Conservation (phyloP, 129 eudicot genomes). For the Flaveria linearis region DNA sequence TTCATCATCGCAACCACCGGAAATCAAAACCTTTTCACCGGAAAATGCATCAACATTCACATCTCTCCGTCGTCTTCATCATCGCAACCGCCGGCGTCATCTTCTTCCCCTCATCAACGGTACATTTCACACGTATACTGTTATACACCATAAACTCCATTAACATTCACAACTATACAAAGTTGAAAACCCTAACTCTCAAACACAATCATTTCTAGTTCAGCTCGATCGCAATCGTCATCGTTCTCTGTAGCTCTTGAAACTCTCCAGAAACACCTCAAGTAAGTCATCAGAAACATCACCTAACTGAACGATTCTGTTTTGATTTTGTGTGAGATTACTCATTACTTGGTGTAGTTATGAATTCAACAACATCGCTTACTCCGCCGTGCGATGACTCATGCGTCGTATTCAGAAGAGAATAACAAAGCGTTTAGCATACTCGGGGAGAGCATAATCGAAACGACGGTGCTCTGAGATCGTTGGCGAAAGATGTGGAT, state of each 20-base stretch:
- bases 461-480: constrained; percentile 46
- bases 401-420: constrained; percentile 76
- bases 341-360: constrained; percentile 45
- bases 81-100: constrained; percentile 26
- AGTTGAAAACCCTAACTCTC: constrained; percentile 34
- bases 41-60: constrained; percentile 34
- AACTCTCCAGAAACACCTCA: constrained; percentile 56
- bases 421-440: constrained; percentile 75
- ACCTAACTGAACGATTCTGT: not conserved
- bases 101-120: constrained; percentile 35
- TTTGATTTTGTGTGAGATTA: not conserved
- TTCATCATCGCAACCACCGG: not conserved
- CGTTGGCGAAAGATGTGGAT: constrained; percentile 50
- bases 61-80: constrained; percentile 21
- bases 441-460: constrained; percentile 65
- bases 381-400: constrained; percentile 83
- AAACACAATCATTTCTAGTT: constrained; percentile 24
- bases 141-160: not conserved
- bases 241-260: constrained; percentile 63
- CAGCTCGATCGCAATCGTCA: constrained; percentile 39
- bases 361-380: constrained; percentile 47
- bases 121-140: constrained; percentile 2
- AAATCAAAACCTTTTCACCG: not conserved
- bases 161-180: not conserved
- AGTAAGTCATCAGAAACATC: constrained; percentile 34